Evolutionary conservation across 2,329 filamentous ascomycete genomes (phyloP), one percentile per base, ranked within the genome.

Genomic region (Nemania serpens): DNA sequence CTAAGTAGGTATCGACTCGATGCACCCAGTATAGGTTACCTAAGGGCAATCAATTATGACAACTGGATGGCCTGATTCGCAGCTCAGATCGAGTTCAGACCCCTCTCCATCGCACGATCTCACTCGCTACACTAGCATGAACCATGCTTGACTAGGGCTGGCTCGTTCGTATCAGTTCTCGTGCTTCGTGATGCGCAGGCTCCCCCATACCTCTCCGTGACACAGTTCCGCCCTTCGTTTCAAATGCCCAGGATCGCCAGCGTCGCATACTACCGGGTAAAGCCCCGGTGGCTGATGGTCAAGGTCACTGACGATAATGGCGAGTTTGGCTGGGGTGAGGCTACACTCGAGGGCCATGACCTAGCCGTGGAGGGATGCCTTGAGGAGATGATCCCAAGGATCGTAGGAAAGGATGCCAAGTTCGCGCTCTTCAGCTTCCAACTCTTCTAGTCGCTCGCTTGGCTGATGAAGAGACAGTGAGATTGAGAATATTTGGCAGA

Each of bases 401-500:
- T 89, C 56, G 75, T 84, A 3, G 89, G 88, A 0, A 81, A 86
- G 66, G 89, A 92, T 70, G 90, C 90, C 34, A 86, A 91, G 88
- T 90, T 75, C 59, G 78, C 69, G 15, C 17, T 36, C 1, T 12
- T 25, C 17, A 3, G 1, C 15, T 34, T 15, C 20, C 17, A 2
- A 3, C 33, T 6, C 10, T 39, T 6, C 10, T n/a, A 11, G 9
- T 17, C 0, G 2, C 12, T 18, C 11, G 20, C 22, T 5, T 39
- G 7, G 34, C 56, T 62, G 36, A 62, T 39, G 3, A 22, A 11
- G n/a, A 10, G 4, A 48, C 47, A 90, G 88, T 70, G 86, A 91
- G 50, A 93, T 93, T 65, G 90, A 93, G 71, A 87, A 91, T 64
- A 88, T 93, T 59, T 93, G 91, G 91, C 90, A 92, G 72, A 82